Conservation (phyloP, 345 rosid genomes). For the Atalantia buxifolia region DNA sequence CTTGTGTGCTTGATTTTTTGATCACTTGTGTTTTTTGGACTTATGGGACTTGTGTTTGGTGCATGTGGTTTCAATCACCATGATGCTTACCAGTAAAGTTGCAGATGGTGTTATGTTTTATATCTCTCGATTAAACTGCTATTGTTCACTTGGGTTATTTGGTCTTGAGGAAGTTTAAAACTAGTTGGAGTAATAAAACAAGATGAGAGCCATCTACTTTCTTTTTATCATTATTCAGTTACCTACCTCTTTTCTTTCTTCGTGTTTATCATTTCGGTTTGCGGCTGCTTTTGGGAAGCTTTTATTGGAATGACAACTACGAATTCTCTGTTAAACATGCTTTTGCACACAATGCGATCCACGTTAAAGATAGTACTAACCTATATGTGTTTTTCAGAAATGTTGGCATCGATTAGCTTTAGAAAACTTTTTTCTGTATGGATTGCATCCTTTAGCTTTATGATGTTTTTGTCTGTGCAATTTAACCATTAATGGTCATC, state of each 20-base stretch:
- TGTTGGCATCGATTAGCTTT: neutral
- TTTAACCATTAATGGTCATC: neutral
- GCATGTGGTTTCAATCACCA: neutral
- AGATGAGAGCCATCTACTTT: neutral
- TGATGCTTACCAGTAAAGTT: neutral
- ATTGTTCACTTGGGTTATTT: neutral
- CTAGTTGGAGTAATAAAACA: neutral
- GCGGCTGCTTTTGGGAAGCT: neutral
- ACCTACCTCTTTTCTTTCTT: neutral
- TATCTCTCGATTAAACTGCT: neutral
- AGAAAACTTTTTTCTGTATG: neutral
- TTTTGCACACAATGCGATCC: neutral
- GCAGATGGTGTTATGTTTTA: neutral
- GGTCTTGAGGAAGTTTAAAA: neutral
- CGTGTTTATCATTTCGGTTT: neutral
- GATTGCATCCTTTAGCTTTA: slow-evolving; percentile 1
- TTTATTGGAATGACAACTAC: neutral
- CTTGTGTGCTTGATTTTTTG: neutral
- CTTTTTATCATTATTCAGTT: neutral
- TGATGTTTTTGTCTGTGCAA: slow-evolving; percentile 1
- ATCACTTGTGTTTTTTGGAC: neutral
- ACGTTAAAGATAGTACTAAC: neutral
- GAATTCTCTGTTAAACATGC: neutral
- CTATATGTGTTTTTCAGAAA: neutral
- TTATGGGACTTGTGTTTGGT: neutral